These are phyloP conservation scores for Chimonanthus salicifolius DNA, from an alignment of 164 flowering plant genomes.

Conservation along the genomic window DNA sequence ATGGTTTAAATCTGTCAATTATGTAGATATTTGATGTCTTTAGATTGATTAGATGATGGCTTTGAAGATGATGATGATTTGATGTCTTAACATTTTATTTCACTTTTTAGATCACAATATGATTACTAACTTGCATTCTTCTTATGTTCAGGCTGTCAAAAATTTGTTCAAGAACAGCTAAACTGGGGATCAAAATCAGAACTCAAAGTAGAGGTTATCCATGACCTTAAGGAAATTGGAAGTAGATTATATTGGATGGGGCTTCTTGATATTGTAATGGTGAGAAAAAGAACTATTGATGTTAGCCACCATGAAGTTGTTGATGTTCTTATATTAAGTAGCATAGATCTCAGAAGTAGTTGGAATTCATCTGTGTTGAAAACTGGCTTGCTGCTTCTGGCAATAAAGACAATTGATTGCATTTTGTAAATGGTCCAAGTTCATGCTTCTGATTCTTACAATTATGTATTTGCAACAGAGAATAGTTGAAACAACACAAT, in stretches of 20 bases:
- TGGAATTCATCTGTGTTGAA: not conserved
- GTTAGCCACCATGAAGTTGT: not conserved
- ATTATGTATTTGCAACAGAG: constrained; percentile 44
- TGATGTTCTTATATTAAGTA: not conserved
- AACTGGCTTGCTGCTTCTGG: not conserved
- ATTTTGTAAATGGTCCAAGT: not conserved
- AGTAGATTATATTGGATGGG: constrained; percentile 86
- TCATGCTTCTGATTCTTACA: constrained; percentile 15
- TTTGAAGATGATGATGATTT: no score
- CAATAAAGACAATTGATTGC: not conserved
- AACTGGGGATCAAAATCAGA: constrained; percentile 87
- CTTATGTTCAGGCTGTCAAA: constrained; percentile 60
- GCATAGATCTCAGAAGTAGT: not conserved
- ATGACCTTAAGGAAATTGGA: constrained; percentile 91
- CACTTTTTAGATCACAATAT: not conserved
- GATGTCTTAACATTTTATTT: no score
- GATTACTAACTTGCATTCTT: not conserved
- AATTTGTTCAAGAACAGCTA: constrained; percentile 72
- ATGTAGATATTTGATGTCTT: not conserved
- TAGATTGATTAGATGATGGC: not conserved
- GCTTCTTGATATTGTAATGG: constrained; percentile 90
- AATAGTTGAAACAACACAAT: constrained; percentile 72
- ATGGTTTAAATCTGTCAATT: not conserved
- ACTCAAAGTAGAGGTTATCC: constrained; percentile 73
- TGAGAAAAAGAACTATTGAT: constrained; percentile 20